Conservation (phyloP, 306 rosid genomes). For the Corylus avellana region DNA sequence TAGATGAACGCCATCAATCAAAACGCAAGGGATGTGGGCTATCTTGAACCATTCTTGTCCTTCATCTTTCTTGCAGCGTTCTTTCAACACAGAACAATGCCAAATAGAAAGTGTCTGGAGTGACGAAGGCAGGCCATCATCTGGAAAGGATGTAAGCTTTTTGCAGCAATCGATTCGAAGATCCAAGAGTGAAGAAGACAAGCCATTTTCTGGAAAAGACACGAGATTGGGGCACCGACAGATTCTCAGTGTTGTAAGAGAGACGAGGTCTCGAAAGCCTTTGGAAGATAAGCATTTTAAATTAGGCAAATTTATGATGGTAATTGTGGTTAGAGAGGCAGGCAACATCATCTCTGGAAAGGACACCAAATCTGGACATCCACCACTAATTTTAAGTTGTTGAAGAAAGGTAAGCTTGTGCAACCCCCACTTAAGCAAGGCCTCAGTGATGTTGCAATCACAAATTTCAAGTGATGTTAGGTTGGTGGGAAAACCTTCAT, state of each 20-base stretch:
- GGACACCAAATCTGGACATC: slow-evolving; percentile 4
- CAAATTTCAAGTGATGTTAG: background rate
- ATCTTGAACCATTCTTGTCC: slow-evolving; percentile 7
- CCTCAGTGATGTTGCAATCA: background rate
- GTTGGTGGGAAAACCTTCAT: slow-evolving; percentile 22
- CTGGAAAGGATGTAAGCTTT: background rate
- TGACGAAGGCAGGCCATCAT: background rate
- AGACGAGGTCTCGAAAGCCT: slow-evolving; percentile 26
- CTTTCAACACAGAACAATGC: background rate
- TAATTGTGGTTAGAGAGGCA: background rate
- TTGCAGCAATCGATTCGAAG: background rate
- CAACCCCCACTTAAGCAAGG: slow-evolving; percentile 16
- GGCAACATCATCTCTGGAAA: slow-evolving; percentile 21
- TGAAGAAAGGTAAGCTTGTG: slow-evolving; percentile 24
- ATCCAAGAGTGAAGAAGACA: background rate
- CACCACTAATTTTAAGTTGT: background rate
- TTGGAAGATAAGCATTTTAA: slow-evolving; percentile 4
- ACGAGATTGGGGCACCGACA: background rate
- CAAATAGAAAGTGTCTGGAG: rapidly evolving
- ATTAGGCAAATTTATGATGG: background rate
- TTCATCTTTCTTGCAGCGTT: background rate
- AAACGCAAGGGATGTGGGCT: slow-evolving; percentile 3
- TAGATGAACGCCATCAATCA: background rate
- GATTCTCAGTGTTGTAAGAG: slow-evolving; percentile 6
- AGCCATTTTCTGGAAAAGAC: background rate